Evolutionary conservation across 164 flowering plant species (phyloP).

Genomic region (Tetracentron sinense): DNA sequence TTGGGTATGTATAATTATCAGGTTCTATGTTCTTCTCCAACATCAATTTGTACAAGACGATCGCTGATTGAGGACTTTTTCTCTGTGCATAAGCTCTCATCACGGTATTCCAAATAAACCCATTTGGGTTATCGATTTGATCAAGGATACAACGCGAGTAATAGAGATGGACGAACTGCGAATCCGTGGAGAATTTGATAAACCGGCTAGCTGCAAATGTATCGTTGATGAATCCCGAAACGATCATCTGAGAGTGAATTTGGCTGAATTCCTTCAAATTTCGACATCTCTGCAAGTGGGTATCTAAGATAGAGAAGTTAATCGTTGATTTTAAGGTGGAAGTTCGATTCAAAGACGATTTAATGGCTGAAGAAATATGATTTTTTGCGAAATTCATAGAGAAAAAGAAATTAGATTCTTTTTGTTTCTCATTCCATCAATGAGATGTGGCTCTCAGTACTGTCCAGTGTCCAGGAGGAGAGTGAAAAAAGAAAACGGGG

Average conservation of each 20-base stretch:
- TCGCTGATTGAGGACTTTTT: slow-evolving; percentile 7
- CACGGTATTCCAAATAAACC: slow-evolving; percentile 40
- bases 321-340: slow-evolving; percentile 15
- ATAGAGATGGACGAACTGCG: slow-evolving; percentile 20
- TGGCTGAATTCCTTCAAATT: slow-evolving; percentile 28
- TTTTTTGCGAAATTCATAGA: slow-evolving; percentile 19
- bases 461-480: too few species aligned
- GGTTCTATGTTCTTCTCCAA: slow-evolving; percentile 16
- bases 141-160: slow-evolving; percentile 25
- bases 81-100: slow-evolving; percentile 28
- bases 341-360: slow-evolving; percentile 12
- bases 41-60: slow-evolving; percentile 32
- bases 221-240: slow-evolving; percentile 33
- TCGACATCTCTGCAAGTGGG: slow-evolving; percentile 28
- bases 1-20: slow-evolving; percentile 37
- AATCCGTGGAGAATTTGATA: slow-evolving; percentile 27
- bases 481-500: too few species aligned
- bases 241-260: slow-evolving; percentile 36
- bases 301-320: slow-evolving; percentile 27
- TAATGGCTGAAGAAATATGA: slow-evolving; percentile 9
- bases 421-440: too few species aligned
- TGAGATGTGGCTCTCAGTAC: too few species aligned
- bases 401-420: too few species aligned
- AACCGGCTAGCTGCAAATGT: slow-evolving; percentile 41
- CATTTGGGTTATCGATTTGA: slow-evolving; percentile 30